Percentiles rank a stretch among this genome's conserved stretches.
phyloP scores from a whole-genome alignment of 2,329 filamentous ascomycete species.

The Apiospora hydei region DNA sequence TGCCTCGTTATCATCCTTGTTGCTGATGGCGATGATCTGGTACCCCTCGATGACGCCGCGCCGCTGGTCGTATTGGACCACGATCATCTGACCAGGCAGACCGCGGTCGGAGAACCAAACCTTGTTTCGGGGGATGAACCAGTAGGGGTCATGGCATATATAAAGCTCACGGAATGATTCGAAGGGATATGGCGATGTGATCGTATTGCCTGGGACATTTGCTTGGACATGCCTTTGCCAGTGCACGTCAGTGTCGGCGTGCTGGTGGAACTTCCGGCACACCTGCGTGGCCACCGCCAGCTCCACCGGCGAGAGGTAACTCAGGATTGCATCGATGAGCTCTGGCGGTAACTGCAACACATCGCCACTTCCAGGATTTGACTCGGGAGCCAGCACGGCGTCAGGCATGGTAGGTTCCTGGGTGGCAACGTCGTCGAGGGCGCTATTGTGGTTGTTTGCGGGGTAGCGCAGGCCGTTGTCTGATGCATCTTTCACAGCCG shows the following conservation, averaged over 20 bases:
- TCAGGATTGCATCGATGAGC: conserved; percentile 75
- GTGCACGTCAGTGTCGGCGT: conserved; percentile 70
- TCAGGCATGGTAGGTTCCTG: background rate
- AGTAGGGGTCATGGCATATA: conserved; percentile 76
- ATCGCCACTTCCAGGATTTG: background rate
- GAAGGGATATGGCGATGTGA: conserved; percentile 65
- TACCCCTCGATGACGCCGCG: conserved; percentile 83
- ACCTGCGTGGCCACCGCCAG: conserved; percentile 66
- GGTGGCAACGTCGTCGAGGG: background rate
- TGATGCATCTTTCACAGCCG: conserved; percentile 39
- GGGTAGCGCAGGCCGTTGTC: conserved; percentile 30
- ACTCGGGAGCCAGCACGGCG: too few relatives aligned
- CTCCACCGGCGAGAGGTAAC: conserved; percentile 69
- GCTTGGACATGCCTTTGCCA: conserved; percentile 77
- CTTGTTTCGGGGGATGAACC: conserved; percentile 83
- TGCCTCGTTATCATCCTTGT: conserved; percentile 59
- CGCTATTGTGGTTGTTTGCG: background rate
- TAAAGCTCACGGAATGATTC: conserved; percentile 75
- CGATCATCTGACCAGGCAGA: conserved; percentile 75
- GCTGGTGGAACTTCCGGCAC: conserved; percentile 65
- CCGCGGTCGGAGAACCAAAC: conserved; percentile 85
- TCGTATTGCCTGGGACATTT: conserved; percentile 64
- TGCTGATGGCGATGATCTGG: conserved; percentile 72
- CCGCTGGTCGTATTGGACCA: conserved; percentile 78
- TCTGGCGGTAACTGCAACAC: conserved; percentile 71